Evolutionary conservation across 2,329 filamentous ascomycete genomes (phyloP).

Genomic region (Phoma sp.): DNA sequence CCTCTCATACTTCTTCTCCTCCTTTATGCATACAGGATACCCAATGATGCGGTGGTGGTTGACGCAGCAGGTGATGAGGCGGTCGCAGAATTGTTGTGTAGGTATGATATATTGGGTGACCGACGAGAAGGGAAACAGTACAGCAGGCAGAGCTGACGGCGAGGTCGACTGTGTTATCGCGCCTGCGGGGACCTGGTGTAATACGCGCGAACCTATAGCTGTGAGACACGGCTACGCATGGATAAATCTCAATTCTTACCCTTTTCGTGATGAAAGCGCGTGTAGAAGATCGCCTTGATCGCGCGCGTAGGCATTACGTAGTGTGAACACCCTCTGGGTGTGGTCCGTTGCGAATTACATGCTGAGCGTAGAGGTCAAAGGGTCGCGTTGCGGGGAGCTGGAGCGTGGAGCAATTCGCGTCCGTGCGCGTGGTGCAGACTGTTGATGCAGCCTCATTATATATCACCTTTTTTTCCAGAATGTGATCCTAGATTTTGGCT

Average conservation of each 20-base stretch:
- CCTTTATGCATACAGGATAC: slow-evolving; percentile 81
- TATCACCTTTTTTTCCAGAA: too few species aligned
- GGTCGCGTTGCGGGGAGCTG: slow-evolving; percentile 12
- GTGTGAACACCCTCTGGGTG: slow-evolving; percentile 4
- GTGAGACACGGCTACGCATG: slow-evolving; percentile 3
- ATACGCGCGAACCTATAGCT: slow-evolving; percentile 63
- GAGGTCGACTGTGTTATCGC: slow-evolving; percentile 55
- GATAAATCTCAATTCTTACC: slow-evolving; percentile 22
- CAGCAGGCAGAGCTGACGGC: slow-evolving; percentile 57
- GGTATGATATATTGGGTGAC: slow-evolving; percentile 94
- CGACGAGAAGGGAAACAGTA: slow-evolving; percentile 83
- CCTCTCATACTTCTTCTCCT: slow-evolving; percentile 80
- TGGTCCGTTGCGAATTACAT: slow-evolving; percentile 1
- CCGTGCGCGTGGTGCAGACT: slow-evolving; percentile 4
- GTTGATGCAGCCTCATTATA: too few species aligned
- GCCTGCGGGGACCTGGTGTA: slow-evolving; percentile 68
- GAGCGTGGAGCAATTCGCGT: slow-evolving; percentile 4
- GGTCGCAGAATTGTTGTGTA: slow-evolving; percentile 92
- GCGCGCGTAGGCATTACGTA: slow-evolving; percentile 44
- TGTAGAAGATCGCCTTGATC: slow-evolving; percentile 71
- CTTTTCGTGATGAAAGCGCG: slow-evolving; percentile 67
- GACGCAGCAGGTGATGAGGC: slow-evolving; percentile 76
- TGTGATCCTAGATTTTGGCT: too few species aligned
- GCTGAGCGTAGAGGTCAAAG: slow-evolving; percentile 2
- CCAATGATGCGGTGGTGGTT: slow-evolving; percentile 83